These are phyloP conservation scores for Vitis hybrid DNA, from an alignment of 177 flowering plant species.

Conservation along the genomic window DNA sequence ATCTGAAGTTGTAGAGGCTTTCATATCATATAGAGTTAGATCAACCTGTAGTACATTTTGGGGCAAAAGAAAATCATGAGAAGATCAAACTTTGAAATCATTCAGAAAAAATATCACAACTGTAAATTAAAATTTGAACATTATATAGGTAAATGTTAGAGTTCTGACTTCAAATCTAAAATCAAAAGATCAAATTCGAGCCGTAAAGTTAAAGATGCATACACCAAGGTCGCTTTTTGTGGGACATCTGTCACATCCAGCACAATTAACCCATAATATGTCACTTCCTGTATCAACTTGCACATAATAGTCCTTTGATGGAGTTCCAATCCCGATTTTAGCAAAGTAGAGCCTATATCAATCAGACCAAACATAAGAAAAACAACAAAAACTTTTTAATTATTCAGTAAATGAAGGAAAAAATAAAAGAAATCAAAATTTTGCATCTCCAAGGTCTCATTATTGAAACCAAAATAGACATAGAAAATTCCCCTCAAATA, in stretches of 20 bases:
- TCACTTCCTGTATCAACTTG: slow-evolving; percentile 98
- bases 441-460: no score
- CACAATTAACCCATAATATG: slow-evolving; percentile 87
- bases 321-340: slow-evolving; percentile 73
- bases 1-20: slow-evolving; percentile 47
- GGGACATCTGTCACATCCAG: slow-evolving; percentile 64
- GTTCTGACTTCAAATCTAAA: not conserved
- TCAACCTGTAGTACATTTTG: slow-evolving; percentile 24
- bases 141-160: no score
- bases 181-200: not conserved
- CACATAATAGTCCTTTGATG: slow-evolving; percentile 69
- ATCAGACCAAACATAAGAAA: not conserved
- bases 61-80: not conserved
- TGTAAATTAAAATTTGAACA: no score
- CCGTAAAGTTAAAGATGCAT: slow-evolving; percentile 27
- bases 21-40: slow-evolving; percentile 63
- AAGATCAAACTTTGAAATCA: not conserved
- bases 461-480: no score
- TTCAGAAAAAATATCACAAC: not conserved
- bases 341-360: slow-evolving; percentile 71
- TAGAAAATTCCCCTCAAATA: no score
- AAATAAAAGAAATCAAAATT: no score
- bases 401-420: no score
- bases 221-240: slow-evolving; percentile 72
- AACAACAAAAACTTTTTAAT: no score